These are phyloP conservation scores for Cadophora luteo-olivacea DNA, from an alignment of 2,329 filamentous ascomycete species.

Conservation along the genomic window DNA sequence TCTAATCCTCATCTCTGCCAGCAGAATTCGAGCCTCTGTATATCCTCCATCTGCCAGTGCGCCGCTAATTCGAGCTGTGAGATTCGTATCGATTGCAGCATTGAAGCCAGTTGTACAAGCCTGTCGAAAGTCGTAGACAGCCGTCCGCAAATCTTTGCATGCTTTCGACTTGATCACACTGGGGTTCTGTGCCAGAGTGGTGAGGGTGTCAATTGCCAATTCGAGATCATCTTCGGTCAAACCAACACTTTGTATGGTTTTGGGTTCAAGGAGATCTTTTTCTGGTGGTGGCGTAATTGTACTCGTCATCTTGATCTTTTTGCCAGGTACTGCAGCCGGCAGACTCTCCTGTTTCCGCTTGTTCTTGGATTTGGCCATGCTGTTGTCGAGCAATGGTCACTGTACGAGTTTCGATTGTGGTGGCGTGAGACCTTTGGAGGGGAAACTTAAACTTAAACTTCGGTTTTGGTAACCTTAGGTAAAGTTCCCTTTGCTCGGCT, in stretches of 20 bases:
- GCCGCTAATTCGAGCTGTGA: conserved; percentile 70
- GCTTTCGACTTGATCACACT: conserved; percentile 70
- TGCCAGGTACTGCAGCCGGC: conserved; percentile 47
- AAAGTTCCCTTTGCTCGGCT: no score
- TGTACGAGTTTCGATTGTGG: neutral
- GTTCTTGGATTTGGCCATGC: conserved; percentile 54
- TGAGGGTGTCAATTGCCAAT: conserved; percentile 69
- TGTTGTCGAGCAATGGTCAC: conserved; percentile 18
- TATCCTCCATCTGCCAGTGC: conserved; percentile 71
- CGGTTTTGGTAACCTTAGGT: no score
- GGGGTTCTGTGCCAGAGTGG: conserved; percentile 63
- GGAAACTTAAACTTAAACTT: neutral
- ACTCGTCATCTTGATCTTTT: conserved; percentile 48
- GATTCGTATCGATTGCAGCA: conserved; percentile 62
- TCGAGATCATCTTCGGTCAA: conserved; percentile 72
- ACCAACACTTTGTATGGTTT: conserved; percentile 59
- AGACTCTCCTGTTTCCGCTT: conserved; percentile 54
- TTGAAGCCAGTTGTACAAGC: conserved; percentile 72
- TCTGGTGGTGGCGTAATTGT: conserved; percentile 48
- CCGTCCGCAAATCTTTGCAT: conserved; percentile 70
- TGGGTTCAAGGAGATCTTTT: conserved; percentile 50
- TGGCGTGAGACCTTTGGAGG: conserved; percentile 1
- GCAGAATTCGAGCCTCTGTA: conserved; percentile 67
- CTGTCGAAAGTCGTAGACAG: conserved; percentile 73
- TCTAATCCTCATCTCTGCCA: conserved; percentile 75